These are phyloP conservation scores for Sphagnum fallax DNA, from an alignment of 228 moss, liverwort and hornwort species.

Conservation along the genomic window DNA sequence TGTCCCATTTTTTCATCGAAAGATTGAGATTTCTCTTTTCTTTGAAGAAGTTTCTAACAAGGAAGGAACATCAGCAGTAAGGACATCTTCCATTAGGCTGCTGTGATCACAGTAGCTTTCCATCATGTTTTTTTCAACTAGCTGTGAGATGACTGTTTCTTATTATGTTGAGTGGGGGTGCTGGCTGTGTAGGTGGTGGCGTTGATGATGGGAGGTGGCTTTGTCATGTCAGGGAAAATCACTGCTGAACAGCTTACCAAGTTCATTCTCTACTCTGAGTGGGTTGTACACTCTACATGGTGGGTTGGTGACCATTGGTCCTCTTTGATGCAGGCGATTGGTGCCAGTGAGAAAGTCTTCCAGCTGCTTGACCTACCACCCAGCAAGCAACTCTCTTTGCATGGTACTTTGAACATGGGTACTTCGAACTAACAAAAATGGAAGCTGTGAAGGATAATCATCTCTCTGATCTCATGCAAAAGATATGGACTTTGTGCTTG, in stretches of 20 bases:
- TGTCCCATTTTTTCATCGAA: no score
- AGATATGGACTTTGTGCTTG: no score
- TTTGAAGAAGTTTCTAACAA: no score
- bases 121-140: no score
- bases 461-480: no score
- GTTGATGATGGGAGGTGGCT: constrained; percentile 89
- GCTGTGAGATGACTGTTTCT: no score
- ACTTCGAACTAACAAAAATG: no score
- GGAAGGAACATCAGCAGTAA: no score
- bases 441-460: no score
- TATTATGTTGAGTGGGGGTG: background rate
- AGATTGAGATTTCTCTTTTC: no score
- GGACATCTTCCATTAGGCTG: no score
- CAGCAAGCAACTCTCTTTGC: constrained; percentile 63
- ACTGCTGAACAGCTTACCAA: constrained; percentile 94
- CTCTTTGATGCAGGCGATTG: constrained; percentile 94
- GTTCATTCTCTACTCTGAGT: constrained; percentile 96
- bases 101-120: no score
- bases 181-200: constrained; percentile 84
- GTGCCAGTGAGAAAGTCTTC: constrained; percentile 98
- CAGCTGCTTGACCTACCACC: constrained; percentile 85
- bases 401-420: constrained; percentile 31
- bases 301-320: constrained; percentile 99
- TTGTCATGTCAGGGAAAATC: constrained; percentile 83
- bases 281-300: constrained; percentile 99